Evolutionary conservation across 108 stramenopile species (phyloP).

Genomic region (Fragilaria crotonensis): DNA sequence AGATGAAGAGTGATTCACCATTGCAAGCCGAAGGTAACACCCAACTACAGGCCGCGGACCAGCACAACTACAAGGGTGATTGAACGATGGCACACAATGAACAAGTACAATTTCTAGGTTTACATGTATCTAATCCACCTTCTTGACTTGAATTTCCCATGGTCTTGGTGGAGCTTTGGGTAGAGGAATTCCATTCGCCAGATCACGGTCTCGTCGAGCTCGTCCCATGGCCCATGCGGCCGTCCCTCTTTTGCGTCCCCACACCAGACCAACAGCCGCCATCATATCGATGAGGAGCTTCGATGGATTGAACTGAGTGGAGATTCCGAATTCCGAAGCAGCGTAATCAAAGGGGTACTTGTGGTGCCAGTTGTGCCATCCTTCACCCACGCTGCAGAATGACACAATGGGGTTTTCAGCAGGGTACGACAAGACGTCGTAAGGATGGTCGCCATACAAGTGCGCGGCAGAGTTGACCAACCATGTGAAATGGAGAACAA

Average conservation of each 20-base stretch:
- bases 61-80: too few species aligned
- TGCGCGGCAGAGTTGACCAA: constrained; percentile 98
- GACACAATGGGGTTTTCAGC: constrained; percentile 96
- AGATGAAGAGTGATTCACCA: too few species aligned
- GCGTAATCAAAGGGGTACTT: constrained; percentile 99
- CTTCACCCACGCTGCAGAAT: constrained; percentile 93
- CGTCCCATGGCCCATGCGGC: constrained; percentile 89
- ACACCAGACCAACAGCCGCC: constrained; percentile 83
- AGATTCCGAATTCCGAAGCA: constrained; percentile 93
- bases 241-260: constrained; percentile 87
- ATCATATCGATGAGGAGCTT: constrained; percentile 90
- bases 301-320: constrained; percentile 95
- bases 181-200: constrained; percentile 43
- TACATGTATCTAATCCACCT: too few species aligned
- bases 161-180: constrained; percentile 79
- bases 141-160: constrained; percentile 44
- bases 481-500: constrained; percentile 98
- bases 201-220: constrained; percentile 76
- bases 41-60: too few species aligned
- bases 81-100: too few species aligned
- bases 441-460: constrained; percentile 97
- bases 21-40: too few species aligned
- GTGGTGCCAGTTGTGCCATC: constrained; percentile 99
- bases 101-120: too few species aligned
- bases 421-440: constrained; percentile 91